phyloP scores from a whole-genome alignment of 1,284 basidiomycete genomes.

The Moniliella sp. region DNA sequence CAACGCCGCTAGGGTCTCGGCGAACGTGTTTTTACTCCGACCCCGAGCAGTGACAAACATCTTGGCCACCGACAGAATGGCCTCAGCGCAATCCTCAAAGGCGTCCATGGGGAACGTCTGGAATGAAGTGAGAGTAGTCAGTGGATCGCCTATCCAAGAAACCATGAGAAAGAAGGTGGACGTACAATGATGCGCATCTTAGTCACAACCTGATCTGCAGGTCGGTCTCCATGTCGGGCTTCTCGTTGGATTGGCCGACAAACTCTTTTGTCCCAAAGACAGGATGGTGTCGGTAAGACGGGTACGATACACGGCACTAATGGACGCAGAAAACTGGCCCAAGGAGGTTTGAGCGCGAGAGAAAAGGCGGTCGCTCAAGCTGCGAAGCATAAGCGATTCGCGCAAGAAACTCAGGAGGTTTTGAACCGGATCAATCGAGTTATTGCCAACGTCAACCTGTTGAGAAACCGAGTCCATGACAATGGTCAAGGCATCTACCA shows the following conservation, averaged over 20 bases:
- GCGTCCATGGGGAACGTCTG: slow-evolving; percentile 79
- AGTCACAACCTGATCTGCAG: slow-evolving; percentile 17
- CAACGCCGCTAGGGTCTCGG: slow-evolving; percentile 56
- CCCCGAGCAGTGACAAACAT: slow-evolving; percentile 70
- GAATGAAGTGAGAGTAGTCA: background rate
- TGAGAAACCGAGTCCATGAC: background rate
- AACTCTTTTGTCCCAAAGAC: slow-evolving; percentile 22
- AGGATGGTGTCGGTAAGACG: slow-evolving; percentile 7
- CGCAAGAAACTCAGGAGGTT: background rate
- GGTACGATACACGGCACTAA: background rate
- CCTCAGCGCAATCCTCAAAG: slow-evolving; percentile 81
- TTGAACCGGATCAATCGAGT: too few relatives aligned
- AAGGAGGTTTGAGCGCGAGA: background rate
- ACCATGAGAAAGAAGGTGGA: background rate
- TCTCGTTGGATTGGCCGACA: slow-evolving; percentile 16
- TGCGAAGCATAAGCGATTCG: slow-evolving; percentile 25
- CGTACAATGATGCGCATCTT: slow-evolving; percentile 21
- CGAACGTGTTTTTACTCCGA: slow-evolving; percentile 62
- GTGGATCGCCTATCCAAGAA: background rate
- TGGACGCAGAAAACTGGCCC: background rate
- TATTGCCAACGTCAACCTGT: too few relatives aligned
- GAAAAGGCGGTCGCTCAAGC: slow-evolving; percentile 3
- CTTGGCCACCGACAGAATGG: slow-evolving; percentile 58
- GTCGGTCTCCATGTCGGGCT: slow-evolving; percentile 14
- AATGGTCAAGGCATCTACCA: background rate